Percentiles rank a stretch among this genome's conserved stretches.
Evolutionary conservation across 106 monocot species (phyloP).

Genomic region (Dioscorea alata): DNA sequence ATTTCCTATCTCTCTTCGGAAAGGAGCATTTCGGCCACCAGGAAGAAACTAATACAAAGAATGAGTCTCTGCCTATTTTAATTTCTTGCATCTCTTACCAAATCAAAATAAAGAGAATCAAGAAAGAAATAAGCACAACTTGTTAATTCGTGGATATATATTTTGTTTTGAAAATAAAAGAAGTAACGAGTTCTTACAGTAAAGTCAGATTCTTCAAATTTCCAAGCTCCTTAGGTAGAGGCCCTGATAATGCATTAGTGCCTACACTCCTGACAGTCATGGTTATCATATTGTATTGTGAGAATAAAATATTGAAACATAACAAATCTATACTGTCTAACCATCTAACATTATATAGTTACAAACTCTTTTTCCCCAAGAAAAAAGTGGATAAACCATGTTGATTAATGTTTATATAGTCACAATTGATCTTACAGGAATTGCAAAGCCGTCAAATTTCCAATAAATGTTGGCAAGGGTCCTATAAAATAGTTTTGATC

Average conservation of each 20-base stretch:
- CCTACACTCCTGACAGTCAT: slow-evolving; percentile 15
- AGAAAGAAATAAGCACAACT: not conserved
- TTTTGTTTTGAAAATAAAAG: not conserved
- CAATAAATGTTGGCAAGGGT: slow-evolving; percentile 34
- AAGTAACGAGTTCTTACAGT: slow-evolving; percentile 19
- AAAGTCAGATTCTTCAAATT: slow-evolving; percentile 16
- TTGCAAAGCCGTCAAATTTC: slow-evolving; percentile 25
- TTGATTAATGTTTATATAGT: too few species aligned
- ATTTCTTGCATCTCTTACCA: not conserved
- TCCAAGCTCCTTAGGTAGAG: slow-evolving; percentile 41
- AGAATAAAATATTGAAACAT: too few species aligned
- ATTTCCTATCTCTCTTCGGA: not conserved
- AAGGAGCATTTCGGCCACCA: not conserved
- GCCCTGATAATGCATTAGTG: slow-evolving; percentile 32
- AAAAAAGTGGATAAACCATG: too few species aligned
- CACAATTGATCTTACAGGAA: slow-evolving; percentile 26
- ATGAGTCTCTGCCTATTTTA: not conserved
- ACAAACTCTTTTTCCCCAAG: too few species aligned
- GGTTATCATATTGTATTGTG: not conserved
- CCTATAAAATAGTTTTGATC: slow-evolving; percentile 32
- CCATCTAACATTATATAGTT: too few species aligned
- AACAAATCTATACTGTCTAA: too few species aligned
- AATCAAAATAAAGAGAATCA: not conserved
- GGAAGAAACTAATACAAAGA: not conserved
- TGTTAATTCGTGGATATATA: too few species aligned